Conservation (phyloP, 345 rosid genomes). For the Eucalyptus polybractea region DNA sequence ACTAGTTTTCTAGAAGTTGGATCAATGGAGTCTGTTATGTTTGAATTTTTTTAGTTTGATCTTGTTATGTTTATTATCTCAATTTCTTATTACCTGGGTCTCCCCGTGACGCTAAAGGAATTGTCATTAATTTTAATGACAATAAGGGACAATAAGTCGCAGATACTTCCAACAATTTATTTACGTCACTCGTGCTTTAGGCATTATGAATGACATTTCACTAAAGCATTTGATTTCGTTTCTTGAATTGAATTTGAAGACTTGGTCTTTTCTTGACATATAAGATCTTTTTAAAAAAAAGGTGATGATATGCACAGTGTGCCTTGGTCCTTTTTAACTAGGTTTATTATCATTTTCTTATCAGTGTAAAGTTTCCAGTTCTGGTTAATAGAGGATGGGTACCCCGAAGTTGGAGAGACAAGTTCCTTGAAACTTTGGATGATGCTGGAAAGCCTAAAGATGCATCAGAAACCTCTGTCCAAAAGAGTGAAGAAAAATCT, state of each 20-base stretch:
- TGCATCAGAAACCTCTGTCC: slow-evolving; percentile 3
- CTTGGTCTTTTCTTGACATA: neutral
- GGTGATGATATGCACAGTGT: neutral
- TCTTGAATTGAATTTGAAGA: neutral
- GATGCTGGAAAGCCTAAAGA: slow-evolving; percentile 15
- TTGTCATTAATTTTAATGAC: neutral
- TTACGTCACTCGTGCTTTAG: neutral
- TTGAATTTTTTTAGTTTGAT: neutral
- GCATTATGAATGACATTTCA: neutral
- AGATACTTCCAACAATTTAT: neutral
- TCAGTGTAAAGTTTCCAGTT: slow-evolving; percentile 67
- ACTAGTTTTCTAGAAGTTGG: neutral
- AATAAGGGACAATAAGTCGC: neutral
- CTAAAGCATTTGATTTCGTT: neutral
- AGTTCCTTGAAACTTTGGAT: slow-evolving; percentile 18
- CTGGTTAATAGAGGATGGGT: slow-evolving; percentile 98
- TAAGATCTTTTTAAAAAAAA: neutral
- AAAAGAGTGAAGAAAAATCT: slow-evolving; percentile 18
- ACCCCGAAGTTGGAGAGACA: slow-evolving; percentile 90
- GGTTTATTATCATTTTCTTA: neutral
- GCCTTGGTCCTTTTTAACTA: neutral
- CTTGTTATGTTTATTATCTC: neutral
- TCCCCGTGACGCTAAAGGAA: neutral
- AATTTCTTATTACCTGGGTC: neutral
- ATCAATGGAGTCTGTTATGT: neutral